Percentiles rank a stretch among this genome's conserved stretches.
These are phyloP conservation scores for Didymellaceae sp. DNA, from an alignment of 2,329 filamentous ascomycete species.

Conservation along the genomic window DNA sequence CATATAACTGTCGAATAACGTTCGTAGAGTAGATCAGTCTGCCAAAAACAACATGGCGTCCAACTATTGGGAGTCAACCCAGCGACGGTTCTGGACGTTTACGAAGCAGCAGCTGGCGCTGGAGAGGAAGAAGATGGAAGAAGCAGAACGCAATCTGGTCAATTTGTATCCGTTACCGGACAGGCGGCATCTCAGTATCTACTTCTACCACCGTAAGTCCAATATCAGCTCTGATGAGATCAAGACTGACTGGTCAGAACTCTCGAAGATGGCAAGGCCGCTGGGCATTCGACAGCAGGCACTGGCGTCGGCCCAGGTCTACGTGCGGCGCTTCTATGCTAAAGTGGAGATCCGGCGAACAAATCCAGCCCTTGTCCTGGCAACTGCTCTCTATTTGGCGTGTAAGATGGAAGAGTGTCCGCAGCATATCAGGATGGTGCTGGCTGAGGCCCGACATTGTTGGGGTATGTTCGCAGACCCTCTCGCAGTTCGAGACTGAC, in stretches of 20 bases:
- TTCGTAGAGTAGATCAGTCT: no score
- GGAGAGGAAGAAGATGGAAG: slow-evolving; percentile 77
- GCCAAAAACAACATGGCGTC: slow-evolving; percentile 71
- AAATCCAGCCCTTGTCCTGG: slow-evolving; percentile 89
- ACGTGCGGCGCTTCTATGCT: slow-evolving; percentile 91
- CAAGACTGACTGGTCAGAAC: slow-evolving; percentile 55
- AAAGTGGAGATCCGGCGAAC: slow-evolving; percentile 90
- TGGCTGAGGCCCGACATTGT: slow-evolving; percentile 81
- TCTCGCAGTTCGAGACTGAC: slow-evolving; percentile 12
- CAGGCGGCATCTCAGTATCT: slow-evolving; percentile 82
- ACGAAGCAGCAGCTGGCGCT: slow-evolving; percentile 79
- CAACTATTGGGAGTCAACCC: slow-evolving; percentile 96
- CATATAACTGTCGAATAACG: no score
- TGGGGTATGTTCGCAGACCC: slow-evolving; percentile 37
- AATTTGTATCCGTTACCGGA: slow-evolving; percentile 84
- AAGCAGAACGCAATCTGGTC: slow-evolving; percentile 75
- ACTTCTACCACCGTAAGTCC: slow-evolving; percentile 82
- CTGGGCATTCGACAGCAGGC: slow-evolving; percentile 88
- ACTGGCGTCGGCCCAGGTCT: slow-evolving; percentile 91
- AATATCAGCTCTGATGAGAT: no score
- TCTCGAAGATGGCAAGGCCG: slow-evolving; percentile 82
- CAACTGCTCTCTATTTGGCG: slow-evolving; percentile 92
- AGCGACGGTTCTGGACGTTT: slow-evolving; percentile 89
- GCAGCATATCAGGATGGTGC: slow-evolving; percentile 91
- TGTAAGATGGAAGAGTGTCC: slow-evolving; percentile 99